These are phyloP conservation scores for Candida golubevii DNA, from an alignment of 805 yeast species.

Conservation along the genomic window DNA sequence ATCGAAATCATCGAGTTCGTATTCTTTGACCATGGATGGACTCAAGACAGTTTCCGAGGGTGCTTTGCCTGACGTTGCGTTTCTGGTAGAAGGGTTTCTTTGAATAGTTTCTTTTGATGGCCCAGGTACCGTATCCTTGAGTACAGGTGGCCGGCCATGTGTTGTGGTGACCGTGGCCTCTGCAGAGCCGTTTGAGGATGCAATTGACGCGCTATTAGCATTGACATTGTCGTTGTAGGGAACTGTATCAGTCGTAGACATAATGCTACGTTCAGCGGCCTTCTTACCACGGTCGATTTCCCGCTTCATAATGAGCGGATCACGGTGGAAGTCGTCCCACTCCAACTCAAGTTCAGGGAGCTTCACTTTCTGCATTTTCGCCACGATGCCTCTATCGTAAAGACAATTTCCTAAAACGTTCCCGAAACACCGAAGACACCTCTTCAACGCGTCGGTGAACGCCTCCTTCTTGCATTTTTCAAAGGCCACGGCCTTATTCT, in stretches of 20 bases:
- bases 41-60: slow-evolving; percentile 2
- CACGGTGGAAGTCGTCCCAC: slow-evolving; percentile 33
- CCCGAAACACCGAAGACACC: slow-evolving; percentile 77
- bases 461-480: slow-evolving; percentile 84
- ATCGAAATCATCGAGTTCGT: slow-evolving; percentile 32
- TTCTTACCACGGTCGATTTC: slow-evolving; percentile 16
- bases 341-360: slow-evolving; percentile 27
- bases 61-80: not conserved
- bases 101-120: not conserved
- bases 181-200: not conserved
- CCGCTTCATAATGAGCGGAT: slow-evolving; percentile 30
- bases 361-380: slow-evolving; percentile 43
- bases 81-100: not conserved
- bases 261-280: not conserved
- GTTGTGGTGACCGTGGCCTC: not conserved
- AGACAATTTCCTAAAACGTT: slow-evolving; percentile 77
- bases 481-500: slow-evolving; percentile 65
- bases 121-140: not conserved
- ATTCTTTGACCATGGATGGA: slow-evolving; percentile 8
- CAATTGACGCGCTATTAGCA: not conserved
- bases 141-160: too few relatives aligned
- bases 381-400: slow-evolving; percentile 67
- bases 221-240: not conserved
- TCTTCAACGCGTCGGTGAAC: slow-evolving; percentile 75
- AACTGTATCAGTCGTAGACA: not conserved